Evolutionary conservation across 257 asterid genomes (phyloP), one percentile per base, ranked within the genome.

Genomic region (Avicennia marina): DNA sequence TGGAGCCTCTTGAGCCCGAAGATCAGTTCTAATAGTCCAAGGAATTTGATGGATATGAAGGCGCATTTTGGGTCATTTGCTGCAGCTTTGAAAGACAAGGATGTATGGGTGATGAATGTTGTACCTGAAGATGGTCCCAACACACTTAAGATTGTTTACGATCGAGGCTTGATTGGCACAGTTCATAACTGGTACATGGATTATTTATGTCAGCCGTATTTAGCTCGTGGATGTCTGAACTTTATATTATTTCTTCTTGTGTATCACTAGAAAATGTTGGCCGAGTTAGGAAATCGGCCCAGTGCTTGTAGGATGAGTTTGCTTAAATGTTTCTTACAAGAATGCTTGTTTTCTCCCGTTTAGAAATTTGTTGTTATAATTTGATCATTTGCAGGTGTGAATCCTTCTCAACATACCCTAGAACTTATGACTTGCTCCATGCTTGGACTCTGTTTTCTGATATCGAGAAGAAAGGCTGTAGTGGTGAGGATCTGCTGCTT

Each of bases 21-120:
- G 68, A 62, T 80, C 47, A 60, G 73, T 24, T 65, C 93, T 1
- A 79, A 87, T 51, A 72, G 83, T 11, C 13, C 85, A 60, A 78
- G 96, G 75, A 88, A 88, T 54, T 63, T 88, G 38, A 85, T 88
- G 95, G 96, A 88, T 73, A 85, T 88, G 96, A 88, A 85, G 62
- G 95, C 96, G 31, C 69, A 88, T 68, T 61, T 88, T 65, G 96
- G 96, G 15, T 85, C 95, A 18, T 88, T 82, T 73, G 96, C 83
- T 39, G 95, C 93, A 39, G 90, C 93, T 38, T 69, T 88, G 75
- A 88, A 82, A 60, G 95, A 88, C 46, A 84, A 78, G 75, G 79
- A 82, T 12, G 87, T 88, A 2, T 88, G 96, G 96, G 95, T 88
- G 66, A 88, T 88, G 96, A 88, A 88, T 55, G 93, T 78, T 42